Evolutionary conservation across 345 rosid genomes (phyloP), one percentile per base, ranked within the genome.

Genomic region (Leavenworthia alabamica): DNA sequence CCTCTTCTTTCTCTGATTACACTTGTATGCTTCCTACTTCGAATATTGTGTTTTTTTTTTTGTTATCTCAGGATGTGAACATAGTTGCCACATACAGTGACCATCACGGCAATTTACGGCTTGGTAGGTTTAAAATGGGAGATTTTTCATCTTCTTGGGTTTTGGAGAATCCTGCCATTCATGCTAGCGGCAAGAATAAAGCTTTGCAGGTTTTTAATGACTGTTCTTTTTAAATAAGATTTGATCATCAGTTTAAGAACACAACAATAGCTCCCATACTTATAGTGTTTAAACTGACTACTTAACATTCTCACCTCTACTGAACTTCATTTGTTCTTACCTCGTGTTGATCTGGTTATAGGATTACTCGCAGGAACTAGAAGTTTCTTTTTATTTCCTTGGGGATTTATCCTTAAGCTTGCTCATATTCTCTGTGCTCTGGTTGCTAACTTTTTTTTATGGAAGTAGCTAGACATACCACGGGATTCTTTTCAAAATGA

Each of bases 111-210:
- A 71, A 60, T 46, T 29, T 90, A 77, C 81, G 75, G 31, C 71
- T 83, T 56, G 78, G 83, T 68, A 80, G 73, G 58, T 82, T 88
- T 59, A 90, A 88, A 78, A 81, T 90, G 90, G 88, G 82, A 74
- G 80, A 84, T 70, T 87, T 88, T 41, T 94, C 99, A 56, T 60
- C 87, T 60, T 94, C 99, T 14, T 94, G 99, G 99, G 75, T 87
- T 53, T 75, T 87, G 81, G 83, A 84, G 52, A 84, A 80, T 72
- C 96, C 86, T 55, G 45, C 16, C 17, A 50, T 73, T 71, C 78
- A 78, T 44, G 66, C 50, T 31, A 69, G 20, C 63, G 77, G 56
- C 66, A 79, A 53, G 49, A 73, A 17, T 41, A 76, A 73, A 60
- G 73, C 57, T 66, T 67, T 79, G 33, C 79, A 72, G 95, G 93